Conservation (phyloP, 768 basidiomycete species). For the Lepiota subincarnata region DNA sequence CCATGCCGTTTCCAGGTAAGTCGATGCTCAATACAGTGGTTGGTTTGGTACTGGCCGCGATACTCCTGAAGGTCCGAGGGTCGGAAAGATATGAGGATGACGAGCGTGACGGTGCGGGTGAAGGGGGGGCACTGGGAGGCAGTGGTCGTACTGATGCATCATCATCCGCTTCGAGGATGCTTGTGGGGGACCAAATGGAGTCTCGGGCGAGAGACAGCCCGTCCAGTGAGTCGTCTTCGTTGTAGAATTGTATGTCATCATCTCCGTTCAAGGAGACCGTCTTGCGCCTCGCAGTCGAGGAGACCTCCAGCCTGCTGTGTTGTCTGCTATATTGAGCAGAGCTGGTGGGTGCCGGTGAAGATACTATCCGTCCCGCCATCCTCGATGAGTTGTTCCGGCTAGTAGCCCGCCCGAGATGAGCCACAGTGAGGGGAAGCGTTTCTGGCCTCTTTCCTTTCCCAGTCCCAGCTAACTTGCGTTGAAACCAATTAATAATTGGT, state of each 20-base stretch:
- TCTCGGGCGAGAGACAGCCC: conserved; percentile 63
- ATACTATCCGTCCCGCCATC: conserved; percentile 35
- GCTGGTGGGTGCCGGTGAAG: conserved; percentile 37
- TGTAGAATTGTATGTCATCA: conserved; percentile 39
- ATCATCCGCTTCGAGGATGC: conserved; percentile 82
- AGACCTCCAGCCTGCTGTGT: conserved; percentile 29
- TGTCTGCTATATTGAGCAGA: conserved; percentile 22
- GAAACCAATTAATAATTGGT: conserved; percentile 88
- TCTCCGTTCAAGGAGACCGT: conserved; percentile 66
- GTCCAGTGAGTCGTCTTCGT: conserved; percentile 38
- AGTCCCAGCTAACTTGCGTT: conserved; percentile 76
- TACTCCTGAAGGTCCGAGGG: conserved; percentile 76
- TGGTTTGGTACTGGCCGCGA: conserved; percentile 88
- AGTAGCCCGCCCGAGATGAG: conserved; percentile 31
- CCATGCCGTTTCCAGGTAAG: conserved; percentile 73
- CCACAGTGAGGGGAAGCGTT: conserved; percentile 27
- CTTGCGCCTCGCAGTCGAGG: conserved; percentile 37
- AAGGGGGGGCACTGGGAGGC: conserved; percentile 84
- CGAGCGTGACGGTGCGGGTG: conserved; percentile 79
- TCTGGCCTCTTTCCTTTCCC: conserved; percentile 51
- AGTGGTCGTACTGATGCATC: conserved; percentile 90
- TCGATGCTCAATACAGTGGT: conserved; percentile 93
- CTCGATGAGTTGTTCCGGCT: conserved; percentile 28
- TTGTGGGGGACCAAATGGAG: conserved; percentile 77
- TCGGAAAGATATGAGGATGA: conserved; percentile 83